These are phyloP conservation scores for Dactylellina haptotyla DNA, from an alignment of 2,329 filamentous ascomycete species.

Conservation along the genomic window DNA sequence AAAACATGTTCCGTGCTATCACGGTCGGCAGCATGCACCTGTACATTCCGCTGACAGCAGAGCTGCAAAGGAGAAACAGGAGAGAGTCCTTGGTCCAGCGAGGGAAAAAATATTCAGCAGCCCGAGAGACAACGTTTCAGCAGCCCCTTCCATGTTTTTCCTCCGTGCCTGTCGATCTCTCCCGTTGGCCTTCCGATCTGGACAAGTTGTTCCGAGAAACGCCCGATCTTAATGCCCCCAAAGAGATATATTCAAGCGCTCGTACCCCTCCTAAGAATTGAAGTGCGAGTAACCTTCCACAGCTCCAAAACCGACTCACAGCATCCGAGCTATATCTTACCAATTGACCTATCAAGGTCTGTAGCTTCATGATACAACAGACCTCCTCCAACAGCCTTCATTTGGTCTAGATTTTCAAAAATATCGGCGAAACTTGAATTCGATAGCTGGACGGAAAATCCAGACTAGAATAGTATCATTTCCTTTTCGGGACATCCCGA, in stretches of 20 bases:
- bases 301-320: slow-evolving; percentile 5
- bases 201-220: slow-evolving; percentile 33
- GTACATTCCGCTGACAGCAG: slow-evolving; percentile 11
- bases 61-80: background rate
- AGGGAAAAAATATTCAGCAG: background rate
- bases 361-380: background rate
- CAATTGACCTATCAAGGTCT: slow-evolving; percentile 23
- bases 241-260: background rate
- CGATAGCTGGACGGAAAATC: no score
- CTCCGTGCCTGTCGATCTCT: slow-evolving; percentile 1
- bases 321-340: background rate
- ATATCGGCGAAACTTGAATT: no score
- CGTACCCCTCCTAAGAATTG: background rate
- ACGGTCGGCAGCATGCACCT: no score
- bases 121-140: slow-evolving; percentile 21
- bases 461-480: no score
- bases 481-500: background rate
- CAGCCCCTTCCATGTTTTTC: slow-evolving; percentile 18
- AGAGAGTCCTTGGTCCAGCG: background rate
- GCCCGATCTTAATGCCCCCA: slow-evolving; percentile 1
- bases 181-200: slow-evolving; percentile 9
- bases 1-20: slow-evolving; percentile 10
- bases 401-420: background rate
- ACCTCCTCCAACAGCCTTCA: slow-evolving; percentile 1
- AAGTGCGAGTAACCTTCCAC: background rate